Conservation (phyloP, 306 rosid genomes). For the Prunus dulcis region DNA sequence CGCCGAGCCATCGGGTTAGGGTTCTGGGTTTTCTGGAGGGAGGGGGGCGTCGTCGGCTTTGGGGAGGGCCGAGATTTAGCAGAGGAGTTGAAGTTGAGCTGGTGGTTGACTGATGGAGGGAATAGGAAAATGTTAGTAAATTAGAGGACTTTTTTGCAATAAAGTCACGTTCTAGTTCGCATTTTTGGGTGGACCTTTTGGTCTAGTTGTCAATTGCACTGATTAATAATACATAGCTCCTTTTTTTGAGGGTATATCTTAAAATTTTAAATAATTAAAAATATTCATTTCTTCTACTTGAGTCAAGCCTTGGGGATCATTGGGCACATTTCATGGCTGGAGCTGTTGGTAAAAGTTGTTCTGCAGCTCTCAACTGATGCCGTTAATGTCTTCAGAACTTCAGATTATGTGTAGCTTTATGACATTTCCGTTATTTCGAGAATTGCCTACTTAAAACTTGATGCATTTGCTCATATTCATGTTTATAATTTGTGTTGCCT, state of each 20-base stretch:
- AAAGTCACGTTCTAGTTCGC: neutral
- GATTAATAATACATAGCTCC: neutral
- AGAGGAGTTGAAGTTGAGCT: neutral
- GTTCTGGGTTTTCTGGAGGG: neutral
- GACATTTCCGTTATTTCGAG: neutral
- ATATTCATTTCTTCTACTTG: no score
- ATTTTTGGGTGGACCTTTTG: neutral
- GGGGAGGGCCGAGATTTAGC: neutral
- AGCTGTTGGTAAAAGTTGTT: conserved; percentile 74
- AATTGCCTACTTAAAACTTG: no score
- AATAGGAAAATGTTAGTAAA: neutral
- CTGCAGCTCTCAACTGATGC: conserved; percentile 20
- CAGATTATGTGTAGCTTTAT: neutral
- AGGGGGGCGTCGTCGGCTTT: neutral
- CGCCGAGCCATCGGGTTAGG: conserved; percentile 32
- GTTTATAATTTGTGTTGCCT: conserved; percentile 7
- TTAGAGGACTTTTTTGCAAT: conserved; percentile 20
- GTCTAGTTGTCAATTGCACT: neutral
- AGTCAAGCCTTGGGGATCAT: conserved; percentile 59
- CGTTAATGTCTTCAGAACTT: conserved; percentile 4
- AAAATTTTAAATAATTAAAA: no score
- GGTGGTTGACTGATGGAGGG: neutral
- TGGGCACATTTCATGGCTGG: conserved; percentile 96
- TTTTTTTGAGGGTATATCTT: neutral
- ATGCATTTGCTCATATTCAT: neutral